phyloP scores from a whole-genome alignment of 164 flowering plant genomes.

The Chimonanthus salicifolius region DNA sequence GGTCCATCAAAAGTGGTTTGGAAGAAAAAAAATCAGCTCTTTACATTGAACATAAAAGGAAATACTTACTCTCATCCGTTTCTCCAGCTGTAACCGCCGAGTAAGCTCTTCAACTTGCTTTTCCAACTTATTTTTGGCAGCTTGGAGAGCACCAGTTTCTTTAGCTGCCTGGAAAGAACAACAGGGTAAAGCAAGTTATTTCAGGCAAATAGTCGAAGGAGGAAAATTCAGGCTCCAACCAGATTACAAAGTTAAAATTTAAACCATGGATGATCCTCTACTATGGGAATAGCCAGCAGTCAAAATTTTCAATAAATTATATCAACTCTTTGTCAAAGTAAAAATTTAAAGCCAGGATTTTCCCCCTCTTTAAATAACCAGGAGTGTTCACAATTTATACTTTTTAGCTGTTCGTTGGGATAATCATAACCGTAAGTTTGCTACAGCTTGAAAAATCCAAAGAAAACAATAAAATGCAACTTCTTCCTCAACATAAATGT shows the following conservation, averaged over 20 bases:
- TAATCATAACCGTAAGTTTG: neutral
- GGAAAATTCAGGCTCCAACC: neutral
- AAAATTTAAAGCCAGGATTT: neutral
- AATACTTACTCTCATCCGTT: constrained; percentile 79
- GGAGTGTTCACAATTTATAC: neutral
- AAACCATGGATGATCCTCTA: neutral
- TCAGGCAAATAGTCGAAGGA: neutral
- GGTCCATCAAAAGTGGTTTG: neutral
- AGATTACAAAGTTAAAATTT: neutral
- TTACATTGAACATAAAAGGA: neutral
- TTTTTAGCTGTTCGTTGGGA: neutral
- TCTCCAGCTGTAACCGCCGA: constrained; percentile 89
- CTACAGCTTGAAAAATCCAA: neutral
- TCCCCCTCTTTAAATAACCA: neutral
- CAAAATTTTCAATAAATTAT: neutral
- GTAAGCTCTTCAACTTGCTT: constrained; percentile 97
- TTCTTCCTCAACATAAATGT: neutral
- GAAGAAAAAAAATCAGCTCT: neutral
- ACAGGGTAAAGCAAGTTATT: neutral
- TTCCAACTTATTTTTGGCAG: constrained; percentile 92
- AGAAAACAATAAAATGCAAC: neutral
- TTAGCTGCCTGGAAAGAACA: constrained; percentile 68
- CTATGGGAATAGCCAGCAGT: too few relatives aligned
- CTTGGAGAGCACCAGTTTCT: constrained; percentile 96
- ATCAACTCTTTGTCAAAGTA: neutral